phyloP scores from a whole-genome alignment of 129 eudicot species.

The Cynara cardunculus region DNA sequence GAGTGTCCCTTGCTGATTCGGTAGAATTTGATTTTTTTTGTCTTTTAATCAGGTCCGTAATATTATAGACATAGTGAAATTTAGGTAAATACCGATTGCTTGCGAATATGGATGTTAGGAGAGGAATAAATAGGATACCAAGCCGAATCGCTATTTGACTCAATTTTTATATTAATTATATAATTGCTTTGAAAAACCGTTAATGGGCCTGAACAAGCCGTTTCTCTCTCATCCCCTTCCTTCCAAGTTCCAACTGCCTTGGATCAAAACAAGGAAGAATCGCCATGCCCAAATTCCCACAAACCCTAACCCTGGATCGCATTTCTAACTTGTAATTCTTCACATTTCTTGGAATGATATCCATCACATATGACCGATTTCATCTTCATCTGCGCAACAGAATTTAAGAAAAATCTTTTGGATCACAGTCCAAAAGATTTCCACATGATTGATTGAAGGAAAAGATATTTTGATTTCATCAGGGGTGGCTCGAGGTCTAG shows the following conservation, averaged over 20 bases:
- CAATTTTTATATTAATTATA: too few relatives aligned
- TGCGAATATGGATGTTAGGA: too few relatives aligned
- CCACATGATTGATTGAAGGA: slow-evolving; percentile 22
- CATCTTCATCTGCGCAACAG: background rate
- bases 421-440: slow-evolving; percentile 13
- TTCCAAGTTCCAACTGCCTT: slow-evolving; percentile 6
- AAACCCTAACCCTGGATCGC: slow-evolving; percentile 27
- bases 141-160: too few relatives aligned
- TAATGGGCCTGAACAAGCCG: slow-evolving; percentile 36
- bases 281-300: slow-evolving; percentile 14
- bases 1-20: too few relatives aligned
- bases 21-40: too few relatives aligned
- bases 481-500: background rate
- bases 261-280: background rate
- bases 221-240: background rate
- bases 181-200: slow-evolving; percentile 19
- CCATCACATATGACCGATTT: background rate
- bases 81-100: too few relatives aligned
- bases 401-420: background rate
- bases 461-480: background rate
- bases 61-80: too few relatives aligned
- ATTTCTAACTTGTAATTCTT: background rate
- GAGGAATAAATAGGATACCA: too few relatives aligned
- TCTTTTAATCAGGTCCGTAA: too few relatives aligned
- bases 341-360: background rate